A percentile compares a stretch with the other conserved stretches of the same genome.
phyloP scores from a whole-genome alignment of 257 asterid species.

The Capsicum baccatum region DNA sequence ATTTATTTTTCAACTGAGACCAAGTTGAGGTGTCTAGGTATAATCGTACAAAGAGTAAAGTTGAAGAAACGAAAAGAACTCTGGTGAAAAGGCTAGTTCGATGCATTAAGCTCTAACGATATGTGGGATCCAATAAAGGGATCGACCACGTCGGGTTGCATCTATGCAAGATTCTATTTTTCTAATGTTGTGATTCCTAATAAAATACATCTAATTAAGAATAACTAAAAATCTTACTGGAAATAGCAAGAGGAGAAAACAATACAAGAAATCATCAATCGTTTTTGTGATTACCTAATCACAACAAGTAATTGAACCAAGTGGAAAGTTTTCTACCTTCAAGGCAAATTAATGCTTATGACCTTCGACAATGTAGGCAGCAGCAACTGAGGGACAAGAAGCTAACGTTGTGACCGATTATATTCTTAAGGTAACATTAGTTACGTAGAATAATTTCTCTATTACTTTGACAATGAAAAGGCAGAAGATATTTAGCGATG shows the following conservation, averaged over 20 bases:
- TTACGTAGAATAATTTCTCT: not conserved
- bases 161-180: not conserved
- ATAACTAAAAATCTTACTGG: not conserved
- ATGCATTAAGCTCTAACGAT: not conserved
- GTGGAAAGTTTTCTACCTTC: no score
- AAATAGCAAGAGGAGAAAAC: no score
- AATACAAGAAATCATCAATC: no score
- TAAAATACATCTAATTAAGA: not conserved
- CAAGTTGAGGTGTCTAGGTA: not conserved
- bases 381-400: slow-evolving; percentile 50
- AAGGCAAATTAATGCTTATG: not conserved
- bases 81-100: not conserved
- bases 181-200: not conserved
- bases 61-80: not conserved
- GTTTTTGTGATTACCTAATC: no score
- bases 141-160: not conserved
- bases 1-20: no score
- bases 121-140: not conserved
- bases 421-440: slow-evolving; percentile 40
- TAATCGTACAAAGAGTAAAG: not conserved
- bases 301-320: no score
- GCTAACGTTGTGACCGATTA: slow-evolving; percentile 47
- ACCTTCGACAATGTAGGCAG: slow-evolving; percentile 38
- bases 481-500: not conserved
- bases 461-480: not conserved